Base-by-base conservation (phyloP, 2,329 filamentous ascomycete species). In the Hymenoscyphus fraxineus region DNA sequence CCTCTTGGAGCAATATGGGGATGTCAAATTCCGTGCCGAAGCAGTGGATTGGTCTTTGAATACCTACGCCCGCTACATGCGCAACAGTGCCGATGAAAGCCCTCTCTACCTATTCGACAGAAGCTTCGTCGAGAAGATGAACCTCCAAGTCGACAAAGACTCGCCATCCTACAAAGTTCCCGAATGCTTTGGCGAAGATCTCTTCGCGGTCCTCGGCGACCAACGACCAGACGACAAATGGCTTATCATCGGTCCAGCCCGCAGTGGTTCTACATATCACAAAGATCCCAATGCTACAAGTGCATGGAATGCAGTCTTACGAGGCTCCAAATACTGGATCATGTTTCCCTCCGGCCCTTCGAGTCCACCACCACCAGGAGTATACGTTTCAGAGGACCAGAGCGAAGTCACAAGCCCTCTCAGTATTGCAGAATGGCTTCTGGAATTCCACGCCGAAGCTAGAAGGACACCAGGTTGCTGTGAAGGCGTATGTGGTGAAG, bases 261-360 rank as follows among this genome's bases (percentile, higher is more conserved):
- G 93, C 64, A 96, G 92, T 73, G 94, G 94, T 38, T 96, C 91
- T 69, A 97, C 93, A 4, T 98, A 97, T 75, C 94, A 98, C 80
- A 97, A 97, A 75, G 87, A 89, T 66, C 86, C 87, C 27, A 89
- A 89, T 70, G 88, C 78, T 19, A 89, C 86, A 19, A 89, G 88
- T 71, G 94, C 95, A 0, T 98, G 94, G 95, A 98, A 98, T 75
- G 94, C 93, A 0, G 92, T 97, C 15, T 81, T 98, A 35, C 87
- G 89, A 65, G 95, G 94, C 5, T 86, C 89, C 40, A 98, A 98
- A 75, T 98, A 98, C 81, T 98, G 95, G 94, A 94, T 98, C 76
- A 96, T 98, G 92, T 98, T 98, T 74, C 89, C 91, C 0, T 86
- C 86, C 0, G 85, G 87, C 0, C 82, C 88, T 3, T 70, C 70